These are phyloP conservation scores for Cicer cuneatum DNA, from an alignment of 306 rosid species.

Conservation along the genomic window DNA sequence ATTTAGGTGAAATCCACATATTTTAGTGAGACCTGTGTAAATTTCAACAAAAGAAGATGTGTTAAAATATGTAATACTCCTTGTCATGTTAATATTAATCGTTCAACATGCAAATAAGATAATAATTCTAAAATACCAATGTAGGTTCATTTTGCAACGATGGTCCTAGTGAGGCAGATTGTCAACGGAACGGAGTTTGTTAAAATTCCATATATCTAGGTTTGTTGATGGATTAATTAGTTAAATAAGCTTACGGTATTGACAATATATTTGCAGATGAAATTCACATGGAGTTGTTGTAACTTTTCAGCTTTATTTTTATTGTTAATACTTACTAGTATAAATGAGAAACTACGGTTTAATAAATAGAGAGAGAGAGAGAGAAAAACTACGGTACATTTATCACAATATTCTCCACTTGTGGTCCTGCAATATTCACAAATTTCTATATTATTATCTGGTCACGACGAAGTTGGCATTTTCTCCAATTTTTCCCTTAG, in stretches of 20 bases:
- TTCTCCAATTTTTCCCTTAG: background rate
- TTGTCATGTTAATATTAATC: no score
- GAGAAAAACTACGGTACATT: background rate
- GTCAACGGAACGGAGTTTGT: constrained; percentile 36
- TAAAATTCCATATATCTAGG: constrained; percentile 13
- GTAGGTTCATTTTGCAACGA: background rate
- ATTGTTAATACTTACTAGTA: constrained; percentile 37
- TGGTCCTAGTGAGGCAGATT: constrained; percentile 18
- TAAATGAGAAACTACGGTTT: no score
- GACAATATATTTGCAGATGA: constrained; percentile 17
- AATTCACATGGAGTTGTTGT: constrained; percentile 47
- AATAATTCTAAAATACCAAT: background rate
- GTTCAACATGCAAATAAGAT: no score
- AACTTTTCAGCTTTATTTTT: constrained; percentile 63
- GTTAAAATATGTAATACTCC: accelerated
- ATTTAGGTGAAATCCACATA: no score
- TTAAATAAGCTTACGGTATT: constrained; percentile 7
- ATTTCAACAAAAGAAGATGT: no score
- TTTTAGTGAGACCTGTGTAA: accelerated
- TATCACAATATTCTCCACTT: background rate
- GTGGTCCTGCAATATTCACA: constrained; percentile 57
- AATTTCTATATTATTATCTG: constrained; percentile 5
- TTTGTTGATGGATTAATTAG: constrained; percentile 12
- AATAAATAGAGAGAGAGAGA: no score
- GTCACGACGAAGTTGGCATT: constrained; percentile 36